phyloP scores from a whole-genome alignment of 768 basidiomycete species.

The Trametes cubensis region DNA sequence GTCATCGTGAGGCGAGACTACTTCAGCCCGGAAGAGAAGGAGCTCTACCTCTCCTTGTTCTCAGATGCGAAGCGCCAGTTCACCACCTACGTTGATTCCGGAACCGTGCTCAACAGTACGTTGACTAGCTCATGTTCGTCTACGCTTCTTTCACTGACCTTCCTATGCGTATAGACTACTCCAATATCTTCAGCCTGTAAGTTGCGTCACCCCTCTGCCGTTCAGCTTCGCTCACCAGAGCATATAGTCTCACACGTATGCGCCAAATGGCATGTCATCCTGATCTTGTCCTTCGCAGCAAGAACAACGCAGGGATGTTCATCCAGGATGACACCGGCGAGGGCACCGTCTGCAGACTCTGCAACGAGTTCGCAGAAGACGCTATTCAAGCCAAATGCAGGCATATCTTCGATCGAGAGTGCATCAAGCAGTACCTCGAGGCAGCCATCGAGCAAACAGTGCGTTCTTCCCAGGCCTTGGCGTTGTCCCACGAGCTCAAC shows the following conservation, averaged over 20 bases:
- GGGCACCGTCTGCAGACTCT: conserved; percentile 89
- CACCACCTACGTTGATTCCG: conserved; percentile 84
- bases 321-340: conserved; percentile 63
- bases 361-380: conserved; percentile 96
- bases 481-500: background rate
- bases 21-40: conserved; percentile 97
- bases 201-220: conserved; percentile 27
- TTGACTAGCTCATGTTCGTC: conserved; percentile 22
- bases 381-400: conserved; percentile 92
- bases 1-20: conserved; percentile 87
- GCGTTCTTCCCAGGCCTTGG: conserved; percentile 29
- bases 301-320: conserved; percentile 70
- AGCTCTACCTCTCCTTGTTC: conserved; percentile 89
- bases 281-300: conserved; percentile 89
- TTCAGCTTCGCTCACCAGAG: background rate
- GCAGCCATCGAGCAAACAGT: conserved; percentile 68
- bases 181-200: conserved; percentile 83
- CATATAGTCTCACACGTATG: conserved; percentile 84
- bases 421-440: conserved; percentile 91
- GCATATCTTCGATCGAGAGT: conserved; percentile 95
- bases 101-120: conserved; percentile 91
- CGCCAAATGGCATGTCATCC: conserved; percentile 95
- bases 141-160: background rate
- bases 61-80: conserved; percentile 93
- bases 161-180: conserved; percentile 61